phyloP scores from a whole-genome alignment of 176 grass and related monocot genomes.

The Dactylis glomerata region DNA sequence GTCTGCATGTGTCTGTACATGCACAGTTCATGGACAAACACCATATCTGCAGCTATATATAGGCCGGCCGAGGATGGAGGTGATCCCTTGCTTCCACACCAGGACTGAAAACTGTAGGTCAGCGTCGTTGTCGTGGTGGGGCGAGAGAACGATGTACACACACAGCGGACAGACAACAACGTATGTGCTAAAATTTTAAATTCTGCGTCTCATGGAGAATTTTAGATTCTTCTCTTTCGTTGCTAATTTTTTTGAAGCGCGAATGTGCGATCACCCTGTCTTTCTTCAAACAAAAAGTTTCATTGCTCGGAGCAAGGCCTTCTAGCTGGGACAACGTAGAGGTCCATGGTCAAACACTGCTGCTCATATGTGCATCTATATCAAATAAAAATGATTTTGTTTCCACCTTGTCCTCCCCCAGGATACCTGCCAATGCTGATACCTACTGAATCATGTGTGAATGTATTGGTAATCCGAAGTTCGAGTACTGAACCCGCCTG shows the following conservation, averaged over 20 bases:
- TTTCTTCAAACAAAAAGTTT: too few species aligned
- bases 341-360: background rate
- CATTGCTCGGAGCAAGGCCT: background rate
- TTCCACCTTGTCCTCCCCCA: background rate
- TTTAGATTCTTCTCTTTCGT: background rate
- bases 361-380: background rate
- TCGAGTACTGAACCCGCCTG: background rate
- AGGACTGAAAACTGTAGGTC: too few species aligned
- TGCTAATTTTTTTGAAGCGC: background rate
- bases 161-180: too few species aligned
- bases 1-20: background rate
- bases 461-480: background rate
- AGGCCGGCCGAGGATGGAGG: too few species aligned
- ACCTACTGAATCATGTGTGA: background rate
- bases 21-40: too few species aligned
- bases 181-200: too few species aligned
- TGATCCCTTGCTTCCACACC: too few species aligned
- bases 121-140: too few species aligned
- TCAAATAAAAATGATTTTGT: background rate
- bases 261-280: background rate
- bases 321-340: slow-evolving; percentile 5
- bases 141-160: too few species aligned
- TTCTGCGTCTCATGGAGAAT: background rate
- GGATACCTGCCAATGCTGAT: background rate
- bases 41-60: too few species aligned